phyloP scores from a whole-genome alignment of 2,329 filamentous ascomycete genomes.

The Monilinia polystroma region DNA sequence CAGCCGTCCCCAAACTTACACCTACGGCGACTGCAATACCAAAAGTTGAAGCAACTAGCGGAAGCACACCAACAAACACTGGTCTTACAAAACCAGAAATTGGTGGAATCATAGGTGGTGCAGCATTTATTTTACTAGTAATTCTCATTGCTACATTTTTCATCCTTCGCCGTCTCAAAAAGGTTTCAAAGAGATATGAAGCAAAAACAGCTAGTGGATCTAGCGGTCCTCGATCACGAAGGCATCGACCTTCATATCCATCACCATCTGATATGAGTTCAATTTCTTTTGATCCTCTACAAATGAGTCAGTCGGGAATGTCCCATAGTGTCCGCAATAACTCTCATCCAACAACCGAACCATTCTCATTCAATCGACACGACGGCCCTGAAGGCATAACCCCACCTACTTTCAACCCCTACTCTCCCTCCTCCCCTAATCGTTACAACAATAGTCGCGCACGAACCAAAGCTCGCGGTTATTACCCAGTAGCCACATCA shows the following conservation, averaged over 20 bases:
- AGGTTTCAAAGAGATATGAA: slow-evolving; percentile 38
- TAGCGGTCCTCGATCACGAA: slow-evolving; percentile 25
- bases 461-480: not conserved
- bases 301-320: slow-evolving; percentile 31
- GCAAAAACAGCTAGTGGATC: slow-evolving; percentile 31
- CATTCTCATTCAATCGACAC: slow-evolving; percentile 28
- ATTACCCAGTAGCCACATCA: slow-evolving; percentile 19
- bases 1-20: slow-evolving; percentile 30
- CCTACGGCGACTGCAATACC: slow-evolving; percentile 29
- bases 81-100: slow-evolving; percentile 43
- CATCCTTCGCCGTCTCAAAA: slow-evolving; percentile 51
- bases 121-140: slow-evolving; percentile 49
- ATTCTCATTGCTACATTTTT: slow-evolving; percentile 50
- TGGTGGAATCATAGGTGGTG: slow-evolving; percentile 55
- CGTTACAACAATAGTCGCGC: not conserved
- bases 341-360: slow-evolving; percentile 26
- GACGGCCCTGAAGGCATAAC: slow-evolving; percentile 27
- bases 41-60: slow-evolving; percentile 40
- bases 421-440: slow-evolving; percentile 14
- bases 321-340: slow-evolving; percentile 26
- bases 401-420: slow-evolving; percentile 26
- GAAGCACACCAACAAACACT: slow-evolving; percentile 34
- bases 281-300: slow-evolving; percentile 38
- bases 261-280: slow-evolving; percentile 29
- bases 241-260: slow-evolving; percentile 19